phyloP scores from a whole-genome alignment of 1,284 basidiomycete species.

The Marasmius tenuissimus region DNA sequence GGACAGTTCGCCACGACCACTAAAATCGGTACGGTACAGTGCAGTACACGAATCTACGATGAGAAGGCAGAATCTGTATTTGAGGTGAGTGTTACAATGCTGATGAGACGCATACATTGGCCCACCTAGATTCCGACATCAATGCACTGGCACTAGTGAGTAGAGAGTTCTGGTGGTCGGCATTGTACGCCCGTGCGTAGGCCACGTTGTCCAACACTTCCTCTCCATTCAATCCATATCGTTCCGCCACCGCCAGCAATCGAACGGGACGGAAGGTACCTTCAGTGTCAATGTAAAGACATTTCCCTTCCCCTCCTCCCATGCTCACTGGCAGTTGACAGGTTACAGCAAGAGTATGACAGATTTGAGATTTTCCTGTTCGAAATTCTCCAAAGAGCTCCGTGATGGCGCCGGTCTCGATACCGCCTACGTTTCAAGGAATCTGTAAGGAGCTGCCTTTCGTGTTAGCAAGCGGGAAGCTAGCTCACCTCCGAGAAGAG shows the following conservation, averaged over 20 bases:
- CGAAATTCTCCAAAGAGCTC: constrained; percentile 99
- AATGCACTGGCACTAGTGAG: constrained; percentile 92
- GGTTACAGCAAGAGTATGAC: constrained; percentile 97
- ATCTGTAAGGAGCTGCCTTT: constrained; percentile 10
- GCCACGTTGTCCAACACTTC: constrained; percentile 99
- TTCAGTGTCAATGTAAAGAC: constrained; percentile 98
- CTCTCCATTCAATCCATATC: constrained; percentile 94
- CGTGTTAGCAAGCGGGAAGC: constrained; percentile 1
- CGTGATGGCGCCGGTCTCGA: constrained; percentile 98
- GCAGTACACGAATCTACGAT: constrained; percentile 98
- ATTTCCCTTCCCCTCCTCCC: constrained; percentile 99
- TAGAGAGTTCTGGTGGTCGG: constrained; percentile 94
- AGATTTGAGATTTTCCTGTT: constrained; percentile 98
- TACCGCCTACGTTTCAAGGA: constrained; percentile 64
- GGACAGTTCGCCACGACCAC: constrained; percentile 92
- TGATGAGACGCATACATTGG: constrained; percentile 8
- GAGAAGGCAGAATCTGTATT: constrained; percentile 85
- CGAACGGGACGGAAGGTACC: constrained; percentile 98
- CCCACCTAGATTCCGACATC: constrained; percentile 94
- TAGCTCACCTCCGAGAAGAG: constrained; percentile 83
- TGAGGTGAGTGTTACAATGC: background rate
- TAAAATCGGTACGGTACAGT: constrained; percentile 95
- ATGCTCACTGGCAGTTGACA: constrained; percentile 97
- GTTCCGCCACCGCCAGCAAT: constrained; percentile 91
- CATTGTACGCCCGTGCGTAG: constrained; percentile 98